phyloP scores from a whole-genome alignment of 331 rosid species.

The Rosa hybrid region DNA sequence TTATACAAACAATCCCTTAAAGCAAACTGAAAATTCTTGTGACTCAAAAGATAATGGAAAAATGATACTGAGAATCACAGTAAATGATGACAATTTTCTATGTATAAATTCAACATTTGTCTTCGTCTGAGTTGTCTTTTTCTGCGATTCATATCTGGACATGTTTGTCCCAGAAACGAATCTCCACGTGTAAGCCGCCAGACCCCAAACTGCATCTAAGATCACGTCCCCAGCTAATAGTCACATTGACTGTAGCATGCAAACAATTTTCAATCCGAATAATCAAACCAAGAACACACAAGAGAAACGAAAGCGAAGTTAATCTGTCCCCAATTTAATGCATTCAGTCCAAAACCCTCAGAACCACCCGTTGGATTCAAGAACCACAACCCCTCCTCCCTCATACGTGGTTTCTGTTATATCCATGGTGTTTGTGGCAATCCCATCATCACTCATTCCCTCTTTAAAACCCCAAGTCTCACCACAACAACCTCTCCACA shows the following conservation, averaged over 20 bases:
- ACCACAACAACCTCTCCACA: slow-evolving; percentile 21
- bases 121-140: not conserved
- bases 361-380: slow-evolving; percentile 47
- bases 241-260: slow-evolving; percentile 10
- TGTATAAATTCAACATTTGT: not conserved
- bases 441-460: slow-evolving; percentile 51
- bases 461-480: slow-evolving; percentile 30
- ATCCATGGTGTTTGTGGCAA: slow-evolving; percentile 42
- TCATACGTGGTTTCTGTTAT: slow-evolving; percentile 41
- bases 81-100: no score
- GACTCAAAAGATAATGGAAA: no score
- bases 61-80: not conserved
- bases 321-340: slow-evolving; percentile 35
- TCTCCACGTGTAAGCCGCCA: slow-evolving; percentile 57
- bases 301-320: slow-evolving; percentile 39
- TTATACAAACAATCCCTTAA: no score
- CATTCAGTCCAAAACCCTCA: slow-evolving; percentile 33
- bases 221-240: slow-evolving; percentile 28
- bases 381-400: slow-evolving; percentile 9
- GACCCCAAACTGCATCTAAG: slow-evolving; percentile 27
- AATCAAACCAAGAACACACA: slow-evolving; percentile 19
- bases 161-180: not conserved
- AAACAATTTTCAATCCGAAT: slow-evolving; percentile 20
- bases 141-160: slow-evolving; percentile 36
- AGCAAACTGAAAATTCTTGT: no score